Evolutionary conservation across 2,329 filamentous ascomycete species (phyloP), one percentile per base, ranked within the genome.

Genomic region (Ceratocystis cubensis): DNA sequence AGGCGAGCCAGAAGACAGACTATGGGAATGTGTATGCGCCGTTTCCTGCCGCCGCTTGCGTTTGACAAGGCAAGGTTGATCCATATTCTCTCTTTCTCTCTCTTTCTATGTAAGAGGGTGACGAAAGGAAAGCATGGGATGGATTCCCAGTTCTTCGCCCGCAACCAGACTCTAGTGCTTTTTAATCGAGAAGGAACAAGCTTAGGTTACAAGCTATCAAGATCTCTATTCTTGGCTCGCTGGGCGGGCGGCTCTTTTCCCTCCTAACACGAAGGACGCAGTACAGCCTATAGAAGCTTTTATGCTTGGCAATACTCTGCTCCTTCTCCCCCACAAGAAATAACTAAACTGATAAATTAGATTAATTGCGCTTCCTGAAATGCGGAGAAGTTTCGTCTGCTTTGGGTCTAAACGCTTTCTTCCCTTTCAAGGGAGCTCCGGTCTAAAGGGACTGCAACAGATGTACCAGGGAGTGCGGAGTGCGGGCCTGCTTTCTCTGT

Each of bases 391-490:
- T 17, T 25, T 30, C 28, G 15, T 63, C 61, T 25, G 44, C 61
- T 63, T 63, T 48, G 61, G 61, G 61, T 48, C 46, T 30, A 63
- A 48, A 48, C 2, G 41, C 44, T 13, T 48, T 48, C 44, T 33
- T 28, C 41, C 28, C 17, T 22, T 30, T 63, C 61, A 50, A 63
- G 61, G 44, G 41, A 63, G 41, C 15, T 50, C 61, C 61, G 61
- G 61, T 45, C 61, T 25, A 63, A 59, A 63, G 61, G 61, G 61
- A 63, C 41, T 22, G 48, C 44, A 46, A 48, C 22, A 13, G 41
- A 50, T 20, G 41, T 7, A 50, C 13, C 45, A 63, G 61, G 7
- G 28, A 25, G 22, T 25, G n/a, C 22, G 22, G 20, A 46, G 37
- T n/a, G n/a, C 22, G 50, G 10, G 20, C 20, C 7, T 48, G 45